Evolutionary conservation across 2,329 filamentous ascomycete genomes (phyloP).

Genomic region (Epichloe bromicola): DNA sequence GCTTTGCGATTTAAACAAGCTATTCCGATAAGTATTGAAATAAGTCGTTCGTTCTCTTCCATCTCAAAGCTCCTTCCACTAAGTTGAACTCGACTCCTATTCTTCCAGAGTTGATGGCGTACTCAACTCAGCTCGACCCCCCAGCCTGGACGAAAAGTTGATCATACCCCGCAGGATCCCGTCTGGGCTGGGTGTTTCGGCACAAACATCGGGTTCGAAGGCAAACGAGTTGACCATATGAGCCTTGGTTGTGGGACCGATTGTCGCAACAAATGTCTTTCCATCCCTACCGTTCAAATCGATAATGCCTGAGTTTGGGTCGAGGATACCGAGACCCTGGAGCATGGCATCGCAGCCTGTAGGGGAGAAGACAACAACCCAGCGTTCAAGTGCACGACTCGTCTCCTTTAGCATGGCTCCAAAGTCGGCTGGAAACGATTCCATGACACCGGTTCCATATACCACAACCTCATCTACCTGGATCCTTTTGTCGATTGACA

Average conservation of each 20-base stretch:
- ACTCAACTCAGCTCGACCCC: neutral
- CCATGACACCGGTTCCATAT: constrained; percentile 77
- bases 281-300: constrained; percentile 17
- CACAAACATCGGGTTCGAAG: constrained; percentile 66
- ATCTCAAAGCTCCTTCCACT: neutral
- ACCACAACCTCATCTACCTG: constrained; percentile 67
- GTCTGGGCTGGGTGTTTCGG: constrained; percentile 68
- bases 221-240: constrained; percentile 53
- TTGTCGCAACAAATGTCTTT: constrained; percentile 62
- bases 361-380: constrained; percentile 66
- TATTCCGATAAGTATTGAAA: no score
- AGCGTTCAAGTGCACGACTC: constrained; percentile 32
- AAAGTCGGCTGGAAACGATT: constrained; percentile 62
- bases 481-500: constrained; percentile 41
- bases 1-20: no score
- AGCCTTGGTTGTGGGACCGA: constrained; percentile 82
- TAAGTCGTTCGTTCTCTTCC: neutral
- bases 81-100: neutral
- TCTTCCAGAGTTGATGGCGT: neutral
- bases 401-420: constrained; percentile 34
- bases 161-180: constrained; percentile 61
- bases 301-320: constrained; percentile 30
- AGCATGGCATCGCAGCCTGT: constrained; percentile 51
- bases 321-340: constrained; percentile 36
- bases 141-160: neutral